phyloP scores from a whole-genome alignment of 2,329 filamentous ascomycete genomes.

The Beauveria asiatica region DNA sequence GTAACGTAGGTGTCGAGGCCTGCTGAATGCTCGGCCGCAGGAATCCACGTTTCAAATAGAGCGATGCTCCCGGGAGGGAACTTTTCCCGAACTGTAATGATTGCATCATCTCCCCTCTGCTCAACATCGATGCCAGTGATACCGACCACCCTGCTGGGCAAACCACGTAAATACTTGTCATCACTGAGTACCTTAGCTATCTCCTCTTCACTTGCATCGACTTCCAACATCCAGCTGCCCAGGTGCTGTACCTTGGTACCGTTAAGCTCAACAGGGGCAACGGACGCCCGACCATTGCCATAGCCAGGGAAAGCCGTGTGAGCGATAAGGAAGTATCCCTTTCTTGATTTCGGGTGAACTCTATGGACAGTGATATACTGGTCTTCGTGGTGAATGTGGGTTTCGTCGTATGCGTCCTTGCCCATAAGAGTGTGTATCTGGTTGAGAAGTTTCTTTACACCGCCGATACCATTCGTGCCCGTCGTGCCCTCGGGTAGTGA shows the following conservation, averaged over 20 bases:
- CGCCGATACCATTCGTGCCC: slow-evolving; percentile 74
- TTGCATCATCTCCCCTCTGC: slow-evolving; percentile 61
- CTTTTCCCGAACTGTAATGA: slow-evolving; percentile 69
- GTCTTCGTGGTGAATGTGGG: slow-evolving; percentile 91
- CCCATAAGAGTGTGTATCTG: slow-evolving; percentile 95
- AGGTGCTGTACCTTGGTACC: slow-evolving; percentile 81
- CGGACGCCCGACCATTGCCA: slow-evolving; percentile 71
- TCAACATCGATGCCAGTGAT: slow-evolving; percentile 68
- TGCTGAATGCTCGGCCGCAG: slow-evolving; percentile 71
- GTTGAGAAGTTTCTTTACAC: slow-evolving; percentile 87
- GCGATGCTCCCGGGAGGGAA: slow-evolving; percentile 94
- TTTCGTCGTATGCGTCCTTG: slow-evolving; percentile 87
- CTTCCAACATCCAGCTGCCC: slow-evolving; percentile 87
- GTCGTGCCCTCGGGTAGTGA: slow-evolving; percentile 49
- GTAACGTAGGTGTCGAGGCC: slow-evolving; percentile 83
- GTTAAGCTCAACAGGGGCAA: slow-evolving; percentile 69
- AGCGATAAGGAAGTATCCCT: slow-evolving; percentile 90
- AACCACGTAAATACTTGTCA: slow-evolving; percentile 62
- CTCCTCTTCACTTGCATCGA: slow-evolving; percentile 66
- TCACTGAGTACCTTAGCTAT: slow-evolving; percentile 59
- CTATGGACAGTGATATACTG: slow-evolving; percentile 95
- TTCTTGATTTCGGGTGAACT: slow-evolving; percentile 83
- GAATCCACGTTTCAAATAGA: slow-evolving; percentile 93
- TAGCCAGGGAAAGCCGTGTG: slow-evolving; percentile 94
- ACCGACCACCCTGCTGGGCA: slow-evolving; percentile 75